A percentile compares a stretch with the other conserved stretches of the same genome.
Conservation (phyloP, 2,329 filamentous ascomycete species). For the Shiraia sp. region DNA sequence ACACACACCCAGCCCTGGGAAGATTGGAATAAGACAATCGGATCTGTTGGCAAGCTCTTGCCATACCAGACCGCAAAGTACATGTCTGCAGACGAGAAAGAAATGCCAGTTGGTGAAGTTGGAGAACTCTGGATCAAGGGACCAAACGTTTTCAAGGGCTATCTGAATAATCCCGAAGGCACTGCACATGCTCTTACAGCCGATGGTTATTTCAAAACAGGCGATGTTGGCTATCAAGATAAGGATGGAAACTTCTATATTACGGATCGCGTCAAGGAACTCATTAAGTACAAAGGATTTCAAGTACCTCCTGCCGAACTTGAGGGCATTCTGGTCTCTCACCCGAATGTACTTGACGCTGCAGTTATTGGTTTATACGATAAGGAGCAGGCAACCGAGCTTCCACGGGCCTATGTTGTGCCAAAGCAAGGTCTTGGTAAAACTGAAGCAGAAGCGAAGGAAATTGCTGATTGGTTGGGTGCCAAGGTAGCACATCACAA, state of each 20-base stretch:
- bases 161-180: conserved; percentile 72
- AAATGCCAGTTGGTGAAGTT: conserved; percentile 64
- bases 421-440: conserved; percentile 34
- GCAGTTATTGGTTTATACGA: conserved; percentile 52
- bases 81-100: conserved; percentile 64
- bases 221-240: conserved; percentile 82
- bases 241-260: conserved; percentile 82
- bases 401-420: conserved; percentile 45
- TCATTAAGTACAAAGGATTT: conserved; percentile 52
- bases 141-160: conserved; percentile 79
- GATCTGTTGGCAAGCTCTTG: conserved; percentile 75
- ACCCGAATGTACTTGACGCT: conserved; percentile 49
- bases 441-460: conserved; percentile 35
- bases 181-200: conserved; percentile 71
- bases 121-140: conserved; percentile 71
- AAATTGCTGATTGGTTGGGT: conserved; percentile 50
- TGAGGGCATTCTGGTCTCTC: conserved; percentile 49
- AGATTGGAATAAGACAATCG: conserved; percentile 76
- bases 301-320: conserved; percentile 55
- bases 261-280: conserved; percentile 68
- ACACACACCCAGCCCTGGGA: conserved; percentile 74
- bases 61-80: conserved; percentile 83
- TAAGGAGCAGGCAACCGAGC: conserved; percentile 52
- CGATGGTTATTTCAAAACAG: conserved; percentile 89
- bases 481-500: conserved; percentile 53